A percentile compares a stretch with the other conserved stretches of the same genome.
These are phyloP conservation scores for Coemansia sp. DNA, from an alignment of 192 early-diverging fungal genomes.

Conservation along the genomic window DNA sequence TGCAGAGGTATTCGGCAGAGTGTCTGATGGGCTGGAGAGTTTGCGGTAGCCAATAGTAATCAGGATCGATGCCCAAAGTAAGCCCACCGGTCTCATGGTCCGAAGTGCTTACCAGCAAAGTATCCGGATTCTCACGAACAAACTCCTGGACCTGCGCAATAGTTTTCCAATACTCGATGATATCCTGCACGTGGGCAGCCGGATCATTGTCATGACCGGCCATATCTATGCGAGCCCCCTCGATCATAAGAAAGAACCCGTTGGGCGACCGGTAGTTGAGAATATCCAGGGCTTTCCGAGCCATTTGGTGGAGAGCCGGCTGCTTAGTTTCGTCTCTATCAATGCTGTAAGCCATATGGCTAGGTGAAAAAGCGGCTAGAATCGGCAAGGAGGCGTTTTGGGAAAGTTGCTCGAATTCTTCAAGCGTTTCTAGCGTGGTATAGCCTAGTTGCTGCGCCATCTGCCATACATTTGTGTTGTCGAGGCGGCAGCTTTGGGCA, in stretches of 20 bases:
- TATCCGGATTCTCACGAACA: conserved; percentile 50
- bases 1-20: conserved; percentile 39
- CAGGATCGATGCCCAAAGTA: conserved; percentile 49
- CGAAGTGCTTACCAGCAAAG: conserved; percentile 56
- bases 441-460: conserved; percentile 17
- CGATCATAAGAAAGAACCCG: conserved; percentile 63
- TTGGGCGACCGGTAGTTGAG: neutral
- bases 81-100: conserved; percentile 68
- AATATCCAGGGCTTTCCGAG: conserved; percentile 40
- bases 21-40: conserved; percentile 20
- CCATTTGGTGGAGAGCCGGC: conserved; percentile 58
- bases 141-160: conserved; percentile 51
- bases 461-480: conserved; percentile 38
- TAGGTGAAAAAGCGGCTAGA: conserved; percentile 48
- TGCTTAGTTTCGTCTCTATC: conserved; percentile 40
- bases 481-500: conserved; percentile 40
- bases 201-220: conserved; percentile 62
- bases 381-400: conserved; percentile 36
- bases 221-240: conserved; percentile 62
- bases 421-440: conserved; percentile 4
- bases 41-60: conserved; percentile 57
- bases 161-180: conserved; percentile 58
- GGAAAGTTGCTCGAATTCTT: conserved; percentile 19
- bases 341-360: conserved; percentile 56
- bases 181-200: conserved; percentile 59